Base-by-base conservation (phyloP, 129 eudicot genomes). In the Centaurea solstitialis region DNA sequence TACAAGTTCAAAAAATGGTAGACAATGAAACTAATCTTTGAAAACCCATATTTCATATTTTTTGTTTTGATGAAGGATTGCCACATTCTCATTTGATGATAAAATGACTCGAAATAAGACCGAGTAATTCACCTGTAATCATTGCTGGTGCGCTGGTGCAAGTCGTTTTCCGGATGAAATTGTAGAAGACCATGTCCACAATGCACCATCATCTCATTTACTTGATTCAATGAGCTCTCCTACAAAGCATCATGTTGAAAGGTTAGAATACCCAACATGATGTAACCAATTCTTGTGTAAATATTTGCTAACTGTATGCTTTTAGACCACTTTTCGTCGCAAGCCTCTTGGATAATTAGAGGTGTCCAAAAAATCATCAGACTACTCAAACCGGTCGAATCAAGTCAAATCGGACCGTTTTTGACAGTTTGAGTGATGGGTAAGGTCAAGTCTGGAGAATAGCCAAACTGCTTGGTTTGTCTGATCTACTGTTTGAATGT, bases 201-300 rank as follows among this genome's bases (percentile, higher is more conserved):
- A 62, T 89, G 94, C 83, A 82, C 50, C 76, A 74, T 88, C 99
- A 95, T 89, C 85, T 93, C 91, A 72, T 67, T 89, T 68, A 95
- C 93, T 93, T 95, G 92, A 82, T 88, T 93, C 88, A 91, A 83
- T 81, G 94, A 93, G 69, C 74, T 85, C 83, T 91, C 98, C 99
- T 95, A 81, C 40, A 85, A 78, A 68, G 0, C 13, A 72, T 9
- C 41, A 66, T 13, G 68, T 74, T 39, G 4, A 76, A 76, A 3
- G 5, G 13, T 24, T 70, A 30, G 35, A 3, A 53, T 33, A 30
- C 39, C 9, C 33, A 9, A 15, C 17, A 35, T 53, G 62, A 53
- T 11, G 8, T 70, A n/a, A 47, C 38, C 23, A 26, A 12, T 15
- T 0, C 67, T n/a, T 61, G 68, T 61, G 11, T 61, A 61, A 2